Conservation (phyloP, 148 eudicot genomes). For the Euryodendron excelsum region DNA sequence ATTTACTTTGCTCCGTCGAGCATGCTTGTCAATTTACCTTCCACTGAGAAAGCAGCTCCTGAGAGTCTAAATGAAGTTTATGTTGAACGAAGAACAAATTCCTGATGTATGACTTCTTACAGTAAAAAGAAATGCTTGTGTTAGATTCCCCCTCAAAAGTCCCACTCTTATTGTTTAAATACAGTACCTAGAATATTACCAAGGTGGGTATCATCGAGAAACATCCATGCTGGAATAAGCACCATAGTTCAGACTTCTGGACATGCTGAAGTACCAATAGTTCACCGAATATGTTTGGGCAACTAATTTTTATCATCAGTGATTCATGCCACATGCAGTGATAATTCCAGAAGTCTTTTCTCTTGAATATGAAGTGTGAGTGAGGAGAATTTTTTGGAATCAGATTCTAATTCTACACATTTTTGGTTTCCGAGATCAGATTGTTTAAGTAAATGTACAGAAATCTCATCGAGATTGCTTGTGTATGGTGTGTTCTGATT, state of each 20-base stretch:
- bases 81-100: slow-evolving; percentile 50
- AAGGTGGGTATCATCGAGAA: background rate
- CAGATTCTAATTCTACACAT: background rate
- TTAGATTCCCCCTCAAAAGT: background rate
- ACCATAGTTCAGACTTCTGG: background rate
- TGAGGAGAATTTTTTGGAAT: background rate
- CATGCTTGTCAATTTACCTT: slow-evolving; percentile 67
- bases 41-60: slow-evolving; percentile 38
- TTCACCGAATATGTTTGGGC: background rate
- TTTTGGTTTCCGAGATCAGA: background rate
- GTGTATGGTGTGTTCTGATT: background rate
- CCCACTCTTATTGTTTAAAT: background rate
- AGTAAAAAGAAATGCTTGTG: slow-evolving; percentile 2
- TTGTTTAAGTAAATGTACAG: too few relatives aligned
- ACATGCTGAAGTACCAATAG: background rate
- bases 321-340: too few relatives aligned
- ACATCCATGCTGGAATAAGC: background rate
- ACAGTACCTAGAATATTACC: background rate
- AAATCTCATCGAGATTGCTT: background rate
- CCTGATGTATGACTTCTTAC: slow-evolving; percentile 26
- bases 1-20: slow-evolving; percentile 87
- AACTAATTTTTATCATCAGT: too few relatives aligned
- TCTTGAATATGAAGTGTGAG: too few relatives aligned
- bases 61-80: slow-evolving; percentile 50
- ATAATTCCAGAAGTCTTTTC: background rate